Conservation (phyloP, 1,284 basidiomycete species). For the Apiotrichum gamsii region DNA sequence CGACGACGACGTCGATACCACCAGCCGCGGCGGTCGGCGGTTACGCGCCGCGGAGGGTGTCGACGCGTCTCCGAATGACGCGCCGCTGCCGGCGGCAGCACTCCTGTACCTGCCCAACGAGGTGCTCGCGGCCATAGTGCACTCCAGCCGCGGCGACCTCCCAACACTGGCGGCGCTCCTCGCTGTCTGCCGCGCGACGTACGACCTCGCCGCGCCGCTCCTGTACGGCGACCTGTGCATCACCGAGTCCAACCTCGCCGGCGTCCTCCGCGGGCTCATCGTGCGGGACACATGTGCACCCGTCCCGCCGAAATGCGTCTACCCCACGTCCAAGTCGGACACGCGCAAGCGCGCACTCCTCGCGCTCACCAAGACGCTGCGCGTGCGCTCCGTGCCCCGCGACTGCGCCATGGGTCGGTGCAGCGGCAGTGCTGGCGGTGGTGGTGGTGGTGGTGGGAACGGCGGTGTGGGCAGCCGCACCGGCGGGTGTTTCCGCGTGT, state of each 20-base stretch:
- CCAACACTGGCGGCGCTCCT: constrained; percentile 5
- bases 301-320: not conserved
- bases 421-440: too few species aligned
- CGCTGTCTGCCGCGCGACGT: constrained; percentile 1
- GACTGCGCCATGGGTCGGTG: not conserved
- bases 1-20: too few species aligned
- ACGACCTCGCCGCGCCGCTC: constrained; percentile 5
- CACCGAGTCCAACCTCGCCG: constrained; percentile 2
- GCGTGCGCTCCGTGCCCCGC: not conserved
- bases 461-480: too few species aligned
- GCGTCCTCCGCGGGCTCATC: not conserved
- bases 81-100: not conserved
- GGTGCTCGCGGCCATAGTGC: constrained; percentile 4
- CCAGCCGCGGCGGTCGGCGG: too few species aligned
- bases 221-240: constrained; percentile 11
- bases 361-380: not conserved
- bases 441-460: too few species aligned
- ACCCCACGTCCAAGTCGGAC: constrained; percentile 4
- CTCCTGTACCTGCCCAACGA: constrained; percentile 2
- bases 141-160: not conserved
- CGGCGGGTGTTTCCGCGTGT: not conserved
- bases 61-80: too few species aligned
- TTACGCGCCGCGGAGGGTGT: too few species aligned
- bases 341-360: constrained; percentile 11
- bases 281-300: not conserved